Evolutionary conservation across 1,284 basidiomycete genomes (phyloP).

Genomic region (Austroboletus niveus): DNA sequence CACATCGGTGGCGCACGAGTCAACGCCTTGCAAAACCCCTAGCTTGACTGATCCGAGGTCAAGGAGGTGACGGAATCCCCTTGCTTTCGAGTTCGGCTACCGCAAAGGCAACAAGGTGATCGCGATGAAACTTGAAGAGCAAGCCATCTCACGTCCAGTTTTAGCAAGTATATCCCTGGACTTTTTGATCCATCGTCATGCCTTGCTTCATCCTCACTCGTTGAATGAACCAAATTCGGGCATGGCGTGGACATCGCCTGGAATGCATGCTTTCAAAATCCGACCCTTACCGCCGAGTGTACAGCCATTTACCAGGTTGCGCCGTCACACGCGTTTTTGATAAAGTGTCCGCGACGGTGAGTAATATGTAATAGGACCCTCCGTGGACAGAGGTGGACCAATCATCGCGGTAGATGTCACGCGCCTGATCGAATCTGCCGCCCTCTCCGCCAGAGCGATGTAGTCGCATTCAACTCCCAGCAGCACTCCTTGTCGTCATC

Average conservation of each 20-base stretch:
- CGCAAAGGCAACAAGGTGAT: constrained; percentile 4
- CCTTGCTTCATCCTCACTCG: constrained; percentile 22
- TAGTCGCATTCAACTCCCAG: constrained; percentile 20
- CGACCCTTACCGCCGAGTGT: constrained; percentile 14
- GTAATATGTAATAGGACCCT: constrained; percentile 31
- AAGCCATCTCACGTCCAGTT: constrained; percentile 6
- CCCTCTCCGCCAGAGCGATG: constrained; percentile 25
- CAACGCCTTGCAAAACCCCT: background rate
- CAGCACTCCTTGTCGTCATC: constrained; percentile 24
- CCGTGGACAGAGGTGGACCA: constrained; percentile 17
- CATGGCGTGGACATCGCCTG: constrained; percentile 24
- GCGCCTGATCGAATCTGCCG: constrained; percentile 25
- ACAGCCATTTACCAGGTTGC: constrained; percentile 22
- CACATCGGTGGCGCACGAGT: background rate
- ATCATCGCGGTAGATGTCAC: constrained; percentile 22
- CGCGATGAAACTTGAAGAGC: constrained; percentile 3
- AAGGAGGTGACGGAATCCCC: constrained; percentile 1
- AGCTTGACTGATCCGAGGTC: constrained; percentile 4
- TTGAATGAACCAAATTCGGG: constrained; percentile 13
- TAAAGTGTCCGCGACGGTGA: constrained; percentile 21
- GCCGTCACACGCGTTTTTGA: constrained; percentile 21
- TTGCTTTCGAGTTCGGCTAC: constrained; percentile 2
- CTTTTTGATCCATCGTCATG: constrained; percentile 13
- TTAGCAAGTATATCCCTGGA: constrained; percentile 9
- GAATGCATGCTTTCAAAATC: constrained; percentile 19